A percentile compares a stretch with the other conserved stretches of the same genome.
phyloP scores from a whole-genome alignment of 2,329 filamentous ascomycete genomes.

The Nigrospora oryzae region DNA sequence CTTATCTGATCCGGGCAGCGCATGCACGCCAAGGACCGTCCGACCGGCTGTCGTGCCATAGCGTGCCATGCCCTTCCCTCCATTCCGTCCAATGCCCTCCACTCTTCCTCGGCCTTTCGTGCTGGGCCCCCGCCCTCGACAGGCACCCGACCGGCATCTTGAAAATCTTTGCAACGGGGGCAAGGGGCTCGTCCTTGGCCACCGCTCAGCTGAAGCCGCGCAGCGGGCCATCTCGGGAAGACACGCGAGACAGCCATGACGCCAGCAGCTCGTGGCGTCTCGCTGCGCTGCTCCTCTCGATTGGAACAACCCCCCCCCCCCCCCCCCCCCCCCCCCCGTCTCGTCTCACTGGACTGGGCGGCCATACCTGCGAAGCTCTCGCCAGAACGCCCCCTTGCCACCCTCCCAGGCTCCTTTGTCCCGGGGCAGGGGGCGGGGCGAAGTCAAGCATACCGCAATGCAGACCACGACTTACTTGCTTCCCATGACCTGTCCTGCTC shows the following conservation, averaged over 20 bases:
- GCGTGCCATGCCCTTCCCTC: not conserved
- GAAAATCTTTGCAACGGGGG: no score
- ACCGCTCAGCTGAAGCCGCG: no score
- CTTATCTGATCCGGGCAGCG: constrained; percentile 1
- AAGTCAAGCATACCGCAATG: not conserved
- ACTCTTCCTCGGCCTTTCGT: not conserved
- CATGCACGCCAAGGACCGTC: constrained; percentile 1
- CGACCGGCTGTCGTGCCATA: not conserved
- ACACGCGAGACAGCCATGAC: no score
- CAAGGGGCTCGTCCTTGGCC: no score
- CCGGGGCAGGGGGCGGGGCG: not conserved
- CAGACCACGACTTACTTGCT: not conserved
- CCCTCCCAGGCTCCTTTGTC: not conserved
- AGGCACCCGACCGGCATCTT: not conserved
- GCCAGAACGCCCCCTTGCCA: not conserved
- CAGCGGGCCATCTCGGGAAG: no score
- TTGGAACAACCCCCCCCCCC: no score
- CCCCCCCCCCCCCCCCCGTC: no score
- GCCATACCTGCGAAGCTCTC: no score
- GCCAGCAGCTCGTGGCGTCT: no score
- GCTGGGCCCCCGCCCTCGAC: not conserved
- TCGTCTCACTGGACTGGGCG: no score
- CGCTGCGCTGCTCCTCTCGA: no score
- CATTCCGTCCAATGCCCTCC: not conserved
- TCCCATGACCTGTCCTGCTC: not conserved